These are phyloP conservation scores for Nicotiana paniculata DNA, from an alignment of 257 asterid species.

Conservation along the genomic window DNA sequence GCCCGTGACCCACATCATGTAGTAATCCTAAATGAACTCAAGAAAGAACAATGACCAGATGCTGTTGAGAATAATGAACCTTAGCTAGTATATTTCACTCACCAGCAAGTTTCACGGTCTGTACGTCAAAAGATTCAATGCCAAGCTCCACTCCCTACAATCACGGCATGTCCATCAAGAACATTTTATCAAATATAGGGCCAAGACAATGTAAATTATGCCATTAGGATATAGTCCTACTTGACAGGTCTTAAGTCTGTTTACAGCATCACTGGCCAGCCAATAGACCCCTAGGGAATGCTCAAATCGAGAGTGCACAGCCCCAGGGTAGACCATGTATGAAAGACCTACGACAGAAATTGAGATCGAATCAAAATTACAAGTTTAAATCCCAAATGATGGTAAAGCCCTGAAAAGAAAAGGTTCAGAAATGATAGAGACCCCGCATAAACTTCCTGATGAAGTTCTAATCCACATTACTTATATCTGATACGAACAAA, in stretches of 20 bases:
- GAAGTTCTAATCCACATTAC: neutral
- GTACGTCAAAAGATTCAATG: conserved; percentile 54
- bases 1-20: conserved; percentile 96
- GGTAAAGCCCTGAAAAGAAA: neutral
- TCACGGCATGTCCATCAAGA: conserved; percentile 19
- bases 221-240: conserved; percentile 29
- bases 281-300: conserved; percentile 91
- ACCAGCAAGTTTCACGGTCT: conserved; percentile 87
- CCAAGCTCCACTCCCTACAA: conserved; percentile 81
- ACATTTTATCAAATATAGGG: conserved; percentile 11
- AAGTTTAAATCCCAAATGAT: conserved; percentile 4
- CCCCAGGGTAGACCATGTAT: conserved; percentile 88
- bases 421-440: too few species aligned
- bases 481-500: neutral
- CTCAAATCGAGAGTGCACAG: conserved; percentile 93
- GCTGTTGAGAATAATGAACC: conserved; percentile 9
- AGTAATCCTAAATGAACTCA: conserved; percentile 58
- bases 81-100: conserved; percentile 4
- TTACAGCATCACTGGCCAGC: conserved; percentile 79
- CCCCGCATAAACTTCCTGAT: neutral
- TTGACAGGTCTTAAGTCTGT: conserved; percentile 57
- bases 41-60: conserved; percentile 14
- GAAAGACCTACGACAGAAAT: conserved; percentile 45
- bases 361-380: conserved; percentile 11
- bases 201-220: conserved; percentile 11